Evolutionary conservation across 2,329 filamentous ascomycete genomes (phyloP).

Genomic region (Alternaria arbusti): DNA sequence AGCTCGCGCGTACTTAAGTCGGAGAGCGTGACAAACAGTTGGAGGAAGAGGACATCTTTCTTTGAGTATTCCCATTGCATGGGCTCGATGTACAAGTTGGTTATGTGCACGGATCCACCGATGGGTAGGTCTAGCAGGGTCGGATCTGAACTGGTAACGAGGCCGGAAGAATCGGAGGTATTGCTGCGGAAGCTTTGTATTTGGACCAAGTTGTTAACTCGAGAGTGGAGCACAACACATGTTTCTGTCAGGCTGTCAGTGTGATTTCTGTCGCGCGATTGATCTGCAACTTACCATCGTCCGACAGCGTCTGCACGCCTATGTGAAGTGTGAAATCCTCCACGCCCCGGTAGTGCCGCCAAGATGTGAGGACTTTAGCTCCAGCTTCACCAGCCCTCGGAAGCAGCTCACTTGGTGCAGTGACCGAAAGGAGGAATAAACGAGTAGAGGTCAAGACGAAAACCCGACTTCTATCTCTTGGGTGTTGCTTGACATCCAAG

Average conservation of each 20-base stretch:
- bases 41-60: constrained; percentile 33
- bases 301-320: constrained; percentile 28
- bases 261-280: not conserved
- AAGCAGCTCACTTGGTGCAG: constrained; percentile 32
- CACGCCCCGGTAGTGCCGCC: constrained; percentile 61
- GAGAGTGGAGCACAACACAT: constrained; percentile 42
- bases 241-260: constrained; percentile 30
- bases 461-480: constrained; percentile 56
- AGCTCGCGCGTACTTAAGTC: constrained; percentile 37
- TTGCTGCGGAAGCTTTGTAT: constrained; percentile 33
- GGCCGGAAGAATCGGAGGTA: constrained; percentile 6
- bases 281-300: constrained; percentile 35
- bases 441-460: constrained; percentile 65
- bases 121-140: constrained; percentile 24
- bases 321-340: constrained; percentile 60
- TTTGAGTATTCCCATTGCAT: constrained; percentile 31
- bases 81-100: constrained; percentile 25
- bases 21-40: constrained; percentile 26
- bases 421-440: constrained; percentile 59
- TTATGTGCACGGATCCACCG: constrained; percentile 13
- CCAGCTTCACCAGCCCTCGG: constrained; percentile 28
- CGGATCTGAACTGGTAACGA: constrained; percentile 35
- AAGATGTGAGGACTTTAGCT: constrained; percentile 52
- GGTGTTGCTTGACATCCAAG: constrained; percentile 62
- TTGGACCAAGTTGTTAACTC: constrained; percentile 38